Evolutionary conservation across 2,329 filamentous ascomycete species (phyloP), one percentile per base, ranked within the genome.

Genomic region (Plenodomus lindquistii): DNA sequence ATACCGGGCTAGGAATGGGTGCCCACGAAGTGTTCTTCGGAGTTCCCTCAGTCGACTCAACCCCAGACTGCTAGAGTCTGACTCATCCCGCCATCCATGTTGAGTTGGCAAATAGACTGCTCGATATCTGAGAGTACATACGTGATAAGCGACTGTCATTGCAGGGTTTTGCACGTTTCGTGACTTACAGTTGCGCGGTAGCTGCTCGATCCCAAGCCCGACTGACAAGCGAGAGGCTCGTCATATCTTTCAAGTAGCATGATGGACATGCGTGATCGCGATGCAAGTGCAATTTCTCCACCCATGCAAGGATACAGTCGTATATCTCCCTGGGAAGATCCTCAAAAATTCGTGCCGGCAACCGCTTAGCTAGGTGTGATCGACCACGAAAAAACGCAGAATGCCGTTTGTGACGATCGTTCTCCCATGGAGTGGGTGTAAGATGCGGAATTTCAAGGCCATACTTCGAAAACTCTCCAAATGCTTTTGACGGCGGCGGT

Each of bases 121-220:
- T 41, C 72, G 71, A 57, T 83, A 83, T 49, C 78, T 82, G 52
- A 5, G 37, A 37, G 3, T 31, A 15, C 6, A 38, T n/a, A 9
- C 13, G 44, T 51, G 20, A 55, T 46, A 37, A 34, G 17, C 9
- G 34, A 7, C 27, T 34, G 13, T 9, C 22, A 40, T 4, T 18
- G n/a, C n/a, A n/a, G n/a, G 11, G 11, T 13, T 31, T 8, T 15
- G 27, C 9, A 24, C 22, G 22, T 6, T 24, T 24, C 22, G 22
- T 6, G 22, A 51, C 57, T 75, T 73, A 84, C 77, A 85, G 66
- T 57, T 72, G 72, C 42, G 71, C 69, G 55, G 76, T 75, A 10
- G 80, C 80, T 13, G 75, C 75, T 52, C 75, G 77, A 55, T 82
- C 77, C 82, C 81, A 85, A n/a, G 75, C 68, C 44, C 79, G 79